Percentiles rank a stretch among this genome's conserved stretches.
phyloP scores from a whole-genome alignment of 768 basidiomycete species.

The Calocybe cyanea region DNA sequence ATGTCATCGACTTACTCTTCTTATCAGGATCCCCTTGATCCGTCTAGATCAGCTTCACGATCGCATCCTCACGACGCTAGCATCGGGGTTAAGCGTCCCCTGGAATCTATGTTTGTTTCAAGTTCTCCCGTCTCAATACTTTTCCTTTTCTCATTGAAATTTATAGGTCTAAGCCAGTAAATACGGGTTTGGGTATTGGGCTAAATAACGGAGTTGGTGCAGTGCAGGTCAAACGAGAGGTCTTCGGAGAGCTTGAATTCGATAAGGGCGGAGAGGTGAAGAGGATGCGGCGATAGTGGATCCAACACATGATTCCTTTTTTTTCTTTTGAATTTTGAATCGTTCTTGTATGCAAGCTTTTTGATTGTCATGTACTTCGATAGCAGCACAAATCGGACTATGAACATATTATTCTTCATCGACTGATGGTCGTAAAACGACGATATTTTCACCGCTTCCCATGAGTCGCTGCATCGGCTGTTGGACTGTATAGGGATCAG shows the following conservation, averaged over 20 bases:
- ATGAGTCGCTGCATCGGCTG: too few species aligned
- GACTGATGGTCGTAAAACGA: too few species aligned
- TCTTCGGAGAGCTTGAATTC: conserved; percentile 34
- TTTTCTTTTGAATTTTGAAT: too few species aligned
- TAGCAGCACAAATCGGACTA: too few species aligned
- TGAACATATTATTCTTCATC: too few species aligned
- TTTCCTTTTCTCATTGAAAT: conserved; percentile 1
- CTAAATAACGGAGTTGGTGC: conserved; percentile 25
- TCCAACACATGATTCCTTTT: too few species aligned
- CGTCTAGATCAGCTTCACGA: conserved; percentile 8
- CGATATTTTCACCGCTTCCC: too few species aligned
- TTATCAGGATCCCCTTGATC: conserved; percentile 16
- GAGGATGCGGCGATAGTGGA: conserved; percentile 23
- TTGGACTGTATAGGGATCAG: too few species aligned
- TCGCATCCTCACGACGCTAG: conserved; percentile 12
- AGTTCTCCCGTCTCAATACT: background rate
- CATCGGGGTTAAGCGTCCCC: conserved; percentile 28
- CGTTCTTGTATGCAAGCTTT: too few species aligned
- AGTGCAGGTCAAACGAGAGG: conserved; percentile 23
- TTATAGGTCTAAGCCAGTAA: conserved; percentile 17
- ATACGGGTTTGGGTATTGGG: conserved; percentile 34
- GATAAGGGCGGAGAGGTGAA: conserved; percentile 42
- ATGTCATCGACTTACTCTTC: background rate
- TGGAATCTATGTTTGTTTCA: conserved; percentile 28
- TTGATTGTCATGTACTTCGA: too few species aligned